Percentiles rank a stretch among this genome's conserved stretches.
phyloP scores from a whole-genome alignment of 225 moss, liverwort and hornwort genomes.

The Neckera pumila region DNA sequence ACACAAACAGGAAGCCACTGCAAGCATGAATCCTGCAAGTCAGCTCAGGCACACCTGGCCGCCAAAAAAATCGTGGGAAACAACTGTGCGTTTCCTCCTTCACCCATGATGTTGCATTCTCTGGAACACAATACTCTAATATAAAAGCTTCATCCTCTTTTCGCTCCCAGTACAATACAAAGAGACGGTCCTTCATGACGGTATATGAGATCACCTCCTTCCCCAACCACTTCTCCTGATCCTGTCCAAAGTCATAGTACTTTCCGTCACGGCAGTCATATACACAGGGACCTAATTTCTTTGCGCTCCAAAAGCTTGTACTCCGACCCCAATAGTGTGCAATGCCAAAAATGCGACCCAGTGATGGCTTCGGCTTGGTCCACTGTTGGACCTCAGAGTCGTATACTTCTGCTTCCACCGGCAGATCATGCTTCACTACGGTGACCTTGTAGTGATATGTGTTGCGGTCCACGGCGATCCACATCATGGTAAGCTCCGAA shows the following conservation, averaged over 20 bases:
- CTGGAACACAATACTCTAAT: not conserved
- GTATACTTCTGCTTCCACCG: not conserved
- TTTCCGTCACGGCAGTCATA: not conserved
- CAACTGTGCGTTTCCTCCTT: not conserved
- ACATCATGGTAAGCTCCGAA: not conserved
- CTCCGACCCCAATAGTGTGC: fast-evolving
- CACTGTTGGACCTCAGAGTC: not conserved
- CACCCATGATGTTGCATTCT: not conserved
- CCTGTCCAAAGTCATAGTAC: not conserved
- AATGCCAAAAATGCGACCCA: not conserved
- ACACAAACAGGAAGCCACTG: not conserved
- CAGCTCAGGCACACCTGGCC: fast-evolving
- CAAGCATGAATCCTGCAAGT: not conserved
- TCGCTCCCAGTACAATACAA: not conserved
- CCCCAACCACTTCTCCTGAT: not conserved
- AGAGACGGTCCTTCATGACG: not conserved
- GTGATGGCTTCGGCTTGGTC: not conserved
- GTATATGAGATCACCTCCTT: not conserved
- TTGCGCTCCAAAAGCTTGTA: too few relatives aligned
- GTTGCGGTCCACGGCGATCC: not conserved
- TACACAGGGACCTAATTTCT: not conserved
- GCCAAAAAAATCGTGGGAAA: fast-evolving
- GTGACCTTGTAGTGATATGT: not conserved
- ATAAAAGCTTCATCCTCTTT: not conserved
- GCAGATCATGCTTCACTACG: not conserved